These are phyloP conservation scores for Circinella minor DNA, from an alignment of 371 early-diverging fungal species.

Conservation along the genomic window DNA sequence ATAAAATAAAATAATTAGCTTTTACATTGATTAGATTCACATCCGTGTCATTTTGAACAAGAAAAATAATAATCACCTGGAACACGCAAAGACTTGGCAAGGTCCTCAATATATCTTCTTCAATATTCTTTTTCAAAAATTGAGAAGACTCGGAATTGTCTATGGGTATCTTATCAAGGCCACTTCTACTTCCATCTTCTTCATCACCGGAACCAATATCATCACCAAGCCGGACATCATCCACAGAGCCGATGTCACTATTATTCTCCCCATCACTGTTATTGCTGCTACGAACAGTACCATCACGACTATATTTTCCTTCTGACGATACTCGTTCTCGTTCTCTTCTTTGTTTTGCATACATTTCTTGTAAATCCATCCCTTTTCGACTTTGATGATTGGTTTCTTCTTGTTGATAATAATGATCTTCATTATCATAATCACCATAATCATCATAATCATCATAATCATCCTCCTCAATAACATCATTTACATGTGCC, in stretches of 20 bases:
- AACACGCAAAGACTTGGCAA: conserved; percentile 55
- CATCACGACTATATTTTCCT: not conserved
- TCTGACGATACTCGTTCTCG: not conserved
- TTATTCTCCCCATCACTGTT: conserved; percentile 7
- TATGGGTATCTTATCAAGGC: conserved; percentile 10
- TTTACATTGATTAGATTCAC: not conserved
- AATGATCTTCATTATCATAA: not conserved
- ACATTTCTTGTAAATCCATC: conserved; percentile 6
- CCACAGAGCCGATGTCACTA: conserved; percentile 1
- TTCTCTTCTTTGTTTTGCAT: not conserved
- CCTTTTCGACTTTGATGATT: conserved; percentile 7
- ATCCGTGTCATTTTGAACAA: not conserved
- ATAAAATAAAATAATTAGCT: not conserved
- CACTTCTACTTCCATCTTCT: conserved; percentile 22
- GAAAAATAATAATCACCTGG: conserved; percentile 34
- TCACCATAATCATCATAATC: too few species aligned
- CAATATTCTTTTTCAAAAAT: conserved; percentile 46
- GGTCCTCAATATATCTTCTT: conserved; percentile 55
- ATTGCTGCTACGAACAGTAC: not conserved
- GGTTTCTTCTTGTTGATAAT: not conserved
- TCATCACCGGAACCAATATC: conserved; percentile 18
- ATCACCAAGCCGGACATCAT: conserved; percentile 17
- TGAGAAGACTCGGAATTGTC: conserved; percentile 26
- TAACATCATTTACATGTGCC: not conserved
- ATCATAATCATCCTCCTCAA: too few species aligned